Evolutionary conservation across 177 flowering plant genomes (phyloP), one percentile per base, ranked within the genome.

Genomic region (Tripterygium wilfordii): DNA sequence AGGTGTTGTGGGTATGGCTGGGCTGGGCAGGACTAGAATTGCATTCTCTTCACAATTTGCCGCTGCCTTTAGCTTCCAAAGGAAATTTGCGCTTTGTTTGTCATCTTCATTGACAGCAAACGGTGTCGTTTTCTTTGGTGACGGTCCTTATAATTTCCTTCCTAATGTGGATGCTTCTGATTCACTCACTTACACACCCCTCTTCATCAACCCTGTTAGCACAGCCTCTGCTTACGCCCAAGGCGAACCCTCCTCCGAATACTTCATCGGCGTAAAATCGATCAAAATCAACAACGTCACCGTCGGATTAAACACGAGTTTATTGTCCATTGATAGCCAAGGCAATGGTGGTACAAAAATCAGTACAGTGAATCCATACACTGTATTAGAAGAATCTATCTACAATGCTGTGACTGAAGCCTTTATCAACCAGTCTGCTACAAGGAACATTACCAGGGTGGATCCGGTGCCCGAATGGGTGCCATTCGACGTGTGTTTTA

Each of bases 1-100:
- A 5, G 77, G 77, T 0, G 70, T 46, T 6, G 23, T 26, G 1
- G 88, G 92, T 2, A 74, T 77, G 61, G 78, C 72, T 0, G 96
- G 88, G 1, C 63, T 83, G 4, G 87, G 84, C 1, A 53, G 91
- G 20, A 57, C 69, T 0, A 53, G 45, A 3, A 59, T 73, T 5
- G 61, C 69, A 0, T 48, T 82, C 0, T 85, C 91, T 3, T 57
- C 81, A 0, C 84, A 73, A 23, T 45, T 86, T 13, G 64, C 91
- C 0, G 20, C 72, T 1, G 68, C 65, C 1, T 75, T 80, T 21
- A 57, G 77, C 39, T 69, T 84, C 53, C 31, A 42, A 8, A 43
- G 64, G 18, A 79, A 62, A 28, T 83, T 89, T 48, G 83, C 88
- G 0, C 10, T 80, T 0, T 88, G 86, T 38, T 42, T 80, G 3